Evolutionary conservation across 31 red algal genomes (phyloP).

Genomic region (Asparagopsis taxiformis): DNA sequence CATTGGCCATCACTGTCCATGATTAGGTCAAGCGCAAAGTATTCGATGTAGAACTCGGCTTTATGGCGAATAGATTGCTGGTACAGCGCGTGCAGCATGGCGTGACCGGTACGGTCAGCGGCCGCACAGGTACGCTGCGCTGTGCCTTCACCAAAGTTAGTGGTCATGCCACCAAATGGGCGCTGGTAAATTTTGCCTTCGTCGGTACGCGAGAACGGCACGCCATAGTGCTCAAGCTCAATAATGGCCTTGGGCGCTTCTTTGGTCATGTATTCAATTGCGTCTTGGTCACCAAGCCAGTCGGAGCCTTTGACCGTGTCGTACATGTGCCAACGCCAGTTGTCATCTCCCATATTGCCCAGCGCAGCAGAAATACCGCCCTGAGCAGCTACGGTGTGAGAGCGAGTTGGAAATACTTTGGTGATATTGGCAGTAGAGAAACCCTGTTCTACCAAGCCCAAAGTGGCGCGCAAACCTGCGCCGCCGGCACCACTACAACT

Average conservation of each 20-base stretch:
- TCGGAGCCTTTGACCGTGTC: slow-evolving; percentile 98
- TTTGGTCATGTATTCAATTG: slow-evolving; percentile 96
- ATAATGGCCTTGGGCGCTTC: slow-evolving; percentile 88
- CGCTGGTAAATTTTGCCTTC: slow-evolving; percentile 95
- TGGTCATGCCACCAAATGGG: slow-evolving; percentile 90
- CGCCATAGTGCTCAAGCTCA: slow-evolving; percentile 94
- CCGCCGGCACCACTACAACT: slow-evolving; percentile 92
- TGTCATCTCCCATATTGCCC: slow-evolving; percentile 91
- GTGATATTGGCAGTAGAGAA: slow-evolving; percentile 80
- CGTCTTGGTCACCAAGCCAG: slow-evolving; percentile 98
- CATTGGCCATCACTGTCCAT: slow-evolving; percentile 91
- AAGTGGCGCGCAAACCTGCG: slow-evolving; percentile 89
- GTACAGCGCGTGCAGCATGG: slow-evolving; percentile 94
- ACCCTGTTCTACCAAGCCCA: slow-evolving; percentile 84
- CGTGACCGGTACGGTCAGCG: slow-evolving; percentile 97
- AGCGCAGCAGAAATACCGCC: slow-evolving; percentile 94
- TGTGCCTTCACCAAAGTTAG: slow-evolving; percentile 94
- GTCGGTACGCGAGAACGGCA: slow-evolving; percentile 92
- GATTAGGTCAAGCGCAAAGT: slow-evolving; percentile 92
- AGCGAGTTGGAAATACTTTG: slow-evolving; percentile 96
- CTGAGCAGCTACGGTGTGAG: slow-evolving; percentile 97
- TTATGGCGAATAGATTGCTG: slow-evolving; percentile 84
- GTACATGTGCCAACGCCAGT: slow-evolving; percentile 99
- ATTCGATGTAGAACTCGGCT: slow-evolving; percentile 92
- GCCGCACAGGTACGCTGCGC: slow-evolving; percentile 92